Conservation (phyloP, 2,329 filamentous ascomycete genomes). For the Paracorniculantispora psalliotae region DNA sequence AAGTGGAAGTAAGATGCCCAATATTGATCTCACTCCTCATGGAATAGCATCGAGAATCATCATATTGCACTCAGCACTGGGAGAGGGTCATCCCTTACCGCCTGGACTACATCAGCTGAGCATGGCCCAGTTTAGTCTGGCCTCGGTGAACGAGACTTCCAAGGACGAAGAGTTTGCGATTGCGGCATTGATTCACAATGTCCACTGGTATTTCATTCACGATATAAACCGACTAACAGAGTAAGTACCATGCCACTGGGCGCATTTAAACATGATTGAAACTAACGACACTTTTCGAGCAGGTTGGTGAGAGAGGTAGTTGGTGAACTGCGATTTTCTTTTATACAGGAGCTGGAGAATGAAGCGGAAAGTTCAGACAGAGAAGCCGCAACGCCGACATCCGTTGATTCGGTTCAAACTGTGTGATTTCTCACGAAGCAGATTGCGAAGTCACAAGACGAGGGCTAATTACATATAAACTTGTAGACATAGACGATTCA, state of each 20-base stretch:
- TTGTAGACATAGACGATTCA: too few species aligned
- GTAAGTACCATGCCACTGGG: not conserved
- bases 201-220: conserved; percentile 10
- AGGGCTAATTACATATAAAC: too few species aligned
- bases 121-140: not conserved
- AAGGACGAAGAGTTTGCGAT: conserved; percentile 8
- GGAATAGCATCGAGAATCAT: conserved; percentile 6
- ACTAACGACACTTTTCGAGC: not conserved
- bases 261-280: not conserved
- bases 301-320: conserved; percentile 7
- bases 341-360: not conserved
- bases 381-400: not conserved
- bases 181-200: conserved; percentile 7
- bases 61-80: conserved; percentile 5
- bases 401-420: not conserved
- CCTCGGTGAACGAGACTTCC: not conserved
- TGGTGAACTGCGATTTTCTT: conserved; percentile 8
- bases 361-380: not conserved
- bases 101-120: conserved; percentile 3
- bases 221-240: conserved; percentile 10
- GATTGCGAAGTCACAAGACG: too few species aligned
- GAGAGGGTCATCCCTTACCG: conserved; percentile 3
- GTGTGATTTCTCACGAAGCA: too few species aligned
- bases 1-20: not conserved
- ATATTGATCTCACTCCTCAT: conserved; percentile 4